Conservation (phyloP, 768 basidiomycete species). For the Lactifluus piperatus region DNA sequence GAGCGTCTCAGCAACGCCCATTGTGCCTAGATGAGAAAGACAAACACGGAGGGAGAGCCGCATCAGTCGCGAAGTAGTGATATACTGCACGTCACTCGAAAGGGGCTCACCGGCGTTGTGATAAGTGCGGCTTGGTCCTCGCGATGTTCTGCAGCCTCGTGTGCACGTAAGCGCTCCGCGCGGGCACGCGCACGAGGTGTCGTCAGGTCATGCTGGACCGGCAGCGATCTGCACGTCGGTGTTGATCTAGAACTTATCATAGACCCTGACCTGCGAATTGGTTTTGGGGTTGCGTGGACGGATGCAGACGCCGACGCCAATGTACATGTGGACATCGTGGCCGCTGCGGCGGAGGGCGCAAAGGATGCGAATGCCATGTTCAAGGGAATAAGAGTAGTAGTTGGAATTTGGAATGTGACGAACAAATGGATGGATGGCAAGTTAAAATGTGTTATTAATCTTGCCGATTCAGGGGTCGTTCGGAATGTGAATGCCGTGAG, state of each 20-base stretch:
- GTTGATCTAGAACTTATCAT: neutral
- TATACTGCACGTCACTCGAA: too few species aligned
- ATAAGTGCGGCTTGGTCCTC: constrained; percentile 15
- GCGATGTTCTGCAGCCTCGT: constrained; percentile 7
- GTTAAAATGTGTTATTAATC: too few species aligned
- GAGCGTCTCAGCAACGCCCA: constrained; percentile 30
- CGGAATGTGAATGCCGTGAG: neutral
- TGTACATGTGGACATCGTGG: neutral
- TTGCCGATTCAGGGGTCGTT: too few species aligned
- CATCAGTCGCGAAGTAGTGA: neutral
- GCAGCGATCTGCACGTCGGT: neutral
- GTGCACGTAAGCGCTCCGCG: constrained; percentile 5
- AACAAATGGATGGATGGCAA: too few species aligned
- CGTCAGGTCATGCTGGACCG: constrained; percentile 10
- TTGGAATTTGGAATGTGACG: neutral
- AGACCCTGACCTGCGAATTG: neutral
- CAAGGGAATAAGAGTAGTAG: neutral
- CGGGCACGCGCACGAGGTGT: constrained; percentile 11
- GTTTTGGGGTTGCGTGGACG: neutral
- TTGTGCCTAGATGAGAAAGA: constrained; percentile 23
- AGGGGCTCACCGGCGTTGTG: constrained; percentile 9
- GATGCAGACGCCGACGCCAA: neutral
- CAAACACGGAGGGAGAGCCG: neutral
- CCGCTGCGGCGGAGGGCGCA: neutral
- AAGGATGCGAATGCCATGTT: neutral